phyloP scores from a whole-genome alignment of 2,329 filamentous ascomycete genomes.

The Camptophora hylomeconis region DNA sequence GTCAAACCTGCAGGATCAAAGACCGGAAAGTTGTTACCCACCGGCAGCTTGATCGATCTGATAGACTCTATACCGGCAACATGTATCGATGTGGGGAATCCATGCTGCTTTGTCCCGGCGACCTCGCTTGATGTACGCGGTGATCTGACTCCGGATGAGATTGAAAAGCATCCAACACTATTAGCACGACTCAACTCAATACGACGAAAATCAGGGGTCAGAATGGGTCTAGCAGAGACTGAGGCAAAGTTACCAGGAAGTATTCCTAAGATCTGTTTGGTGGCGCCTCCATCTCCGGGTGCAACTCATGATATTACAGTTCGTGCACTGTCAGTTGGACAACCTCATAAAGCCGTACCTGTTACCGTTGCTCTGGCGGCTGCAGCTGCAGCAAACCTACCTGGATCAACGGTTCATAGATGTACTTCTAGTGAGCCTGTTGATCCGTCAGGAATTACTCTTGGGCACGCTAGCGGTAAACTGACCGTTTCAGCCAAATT shows the following conservation, averaged over 20 bases:
- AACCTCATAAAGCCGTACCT: slow-evolving; percentile 42
- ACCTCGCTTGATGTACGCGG: slow-evolving; percentile 37
- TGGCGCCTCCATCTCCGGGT: slow-evolving; percentile 24
- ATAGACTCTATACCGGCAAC: slow-evolving; percentile 39
- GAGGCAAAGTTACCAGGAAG: slow-evolving; percentile 35
- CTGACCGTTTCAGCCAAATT: slow-evolving; percentile 31
- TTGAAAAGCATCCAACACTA: slow-evolving; percentile 35
- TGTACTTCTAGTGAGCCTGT: slow-evolving; percentile 15
- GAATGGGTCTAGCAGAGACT: slow-evolving; percentile 44
- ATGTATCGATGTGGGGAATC: slow-evolving; percentile 51
- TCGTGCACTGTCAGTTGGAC: slow-evolving; percentile 39
- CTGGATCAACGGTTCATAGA: slow-evolving; percentile 25
- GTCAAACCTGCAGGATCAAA: slow-evolving; percentile 48
- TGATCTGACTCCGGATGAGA: slow-evolving; percentile 39
- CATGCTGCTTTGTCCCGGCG: slow-evolving; percentile 47
- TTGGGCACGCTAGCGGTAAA: slow-evolving; percentile 35
- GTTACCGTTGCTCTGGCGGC: slow-evolving; percentile 41
- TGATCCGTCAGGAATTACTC: slow-evolving; percentile 22
- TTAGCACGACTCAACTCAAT: slow-evolving; percentile 40
- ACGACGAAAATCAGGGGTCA: slow-evolving; percentile 40
- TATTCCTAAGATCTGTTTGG: slow-evolving; percentile 51
- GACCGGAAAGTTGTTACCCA: slow-evolving; percentile 49
- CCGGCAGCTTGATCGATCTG: slow-evolving; percentile 39
- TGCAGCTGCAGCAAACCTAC: slow-evolving; percentile 33
- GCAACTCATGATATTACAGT: slow-evolving; percentile 25